Evolutionary conservation across 495 filamentous ascomycete species (phyloP), one percentile per base, ranked within the genome.

Genomic region (Daldinia grandis): DNA sequence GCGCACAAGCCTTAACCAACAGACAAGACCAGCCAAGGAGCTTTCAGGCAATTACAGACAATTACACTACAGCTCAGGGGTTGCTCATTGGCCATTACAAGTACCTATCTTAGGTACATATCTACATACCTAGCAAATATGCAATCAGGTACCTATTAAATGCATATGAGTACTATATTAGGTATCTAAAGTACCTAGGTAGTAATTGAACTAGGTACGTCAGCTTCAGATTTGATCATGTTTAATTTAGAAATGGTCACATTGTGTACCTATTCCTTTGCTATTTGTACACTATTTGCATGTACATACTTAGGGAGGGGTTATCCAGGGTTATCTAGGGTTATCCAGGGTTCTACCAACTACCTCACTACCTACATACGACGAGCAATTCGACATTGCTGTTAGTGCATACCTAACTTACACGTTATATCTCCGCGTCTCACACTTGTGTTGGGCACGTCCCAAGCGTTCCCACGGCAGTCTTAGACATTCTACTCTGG

Each of bases 1-100:
- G 64, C 59, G 69, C 69, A 64, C 64, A 33, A 68, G 69, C 69
- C 64, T 56, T 56, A 30, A 30, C 49, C 49, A 53, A 56, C 53
- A 24, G 50, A 30, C 50, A 35, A 17, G n/a, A 56, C 53, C 8
- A 47, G 42, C 40, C 62, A 66, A 65, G 42, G 42, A 47, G 42
- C 42, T 47, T 47, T 9, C 3, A 47, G 42, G 24, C 42, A 47
- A 47, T 47, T 40, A 40, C 38, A 40, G 38, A 40, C 14, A 38
- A 38, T 38, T 38, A 38, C 38, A 40, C 12, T 21, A 47, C 19
- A 47, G 17, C 14, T 47, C 42, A 47, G 42, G 42, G 42, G 42
- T 47, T 47, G 42, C 9, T 47, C 0, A 47, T 47, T 47, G 19
- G 33, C 14, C 12, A 35, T 35, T 35, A 35, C 33, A 10, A 5